Conservation (phyloP, 257 asterid species). For the Coffea canephora region DNA sequence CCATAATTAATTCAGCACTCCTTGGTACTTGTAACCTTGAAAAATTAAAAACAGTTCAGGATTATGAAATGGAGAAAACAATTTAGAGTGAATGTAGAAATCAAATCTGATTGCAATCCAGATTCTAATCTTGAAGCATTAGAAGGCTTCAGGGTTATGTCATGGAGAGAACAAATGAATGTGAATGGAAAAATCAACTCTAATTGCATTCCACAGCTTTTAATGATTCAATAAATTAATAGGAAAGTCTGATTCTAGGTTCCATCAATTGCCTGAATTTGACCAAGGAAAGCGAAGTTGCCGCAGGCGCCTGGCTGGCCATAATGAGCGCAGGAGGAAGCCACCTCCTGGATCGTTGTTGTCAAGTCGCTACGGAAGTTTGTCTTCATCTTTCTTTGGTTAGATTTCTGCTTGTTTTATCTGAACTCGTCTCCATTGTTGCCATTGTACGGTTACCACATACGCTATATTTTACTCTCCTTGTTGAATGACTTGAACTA, state of each 20-base stretch:
- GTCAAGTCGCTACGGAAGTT: slow-evolving; percentile 57
- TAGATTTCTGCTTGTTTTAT: slow-evolving; percentile 17
- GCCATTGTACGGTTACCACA: not conserved
- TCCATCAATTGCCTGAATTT: slow-evolving; percentile 81
- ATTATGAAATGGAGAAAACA: not conserved
- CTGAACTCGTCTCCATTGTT: not conserved
- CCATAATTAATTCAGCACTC: not conserved
- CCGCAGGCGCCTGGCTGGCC: slow-evolving; percentile 94
- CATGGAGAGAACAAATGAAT: not conserved
- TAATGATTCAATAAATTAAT: slow-evolving; percentile 12
- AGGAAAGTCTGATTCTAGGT: slow-evolving; percentile 46
- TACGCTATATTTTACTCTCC: not conserved
- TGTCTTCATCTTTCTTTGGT: slow-evolving; percentile 60
- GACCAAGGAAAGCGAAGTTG: slow-evolving; percentile 94
- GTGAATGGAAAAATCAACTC: not conserved
- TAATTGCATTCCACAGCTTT: not conserved
- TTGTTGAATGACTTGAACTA: slow-evolving; percentile 3
- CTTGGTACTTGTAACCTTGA: not conserved
- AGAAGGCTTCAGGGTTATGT: slow-evolving; percentile 7
- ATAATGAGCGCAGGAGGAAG: slow-evolving; percentile 90
- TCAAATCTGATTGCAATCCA: not conserved
- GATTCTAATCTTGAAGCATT: not conserved
- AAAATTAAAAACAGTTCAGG: not conserved
- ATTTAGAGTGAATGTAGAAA: not conserved
- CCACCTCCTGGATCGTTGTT: slow-evolving; percentile 58